Evolutionary conservation across 208 protist species (phyloP).

Genomic region (Leishmania braziliensis): DNA sequence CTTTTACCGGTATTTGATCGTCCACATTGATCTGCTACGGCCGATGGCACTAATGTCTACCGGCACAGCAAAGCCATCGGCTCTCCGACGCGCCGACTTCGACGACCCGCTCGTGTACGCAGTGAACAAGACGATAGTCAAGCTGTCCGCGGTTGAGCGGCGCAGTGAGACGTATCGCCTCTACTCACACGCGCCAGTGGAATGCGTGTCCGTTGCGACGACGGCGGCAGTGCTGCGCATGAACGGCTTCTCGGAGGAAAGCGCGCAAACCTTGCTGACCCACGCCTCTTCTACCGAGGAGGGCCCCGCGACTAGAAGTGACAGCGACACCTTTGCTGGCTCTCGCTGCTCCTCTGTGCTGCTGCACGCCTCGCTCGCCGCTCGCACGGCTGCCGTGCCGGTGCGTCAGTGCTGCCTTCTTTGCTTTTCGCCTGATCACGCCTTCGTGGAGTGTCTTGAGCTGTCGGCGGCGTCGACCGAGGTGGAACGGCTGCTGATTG

Average conservation of each 20-base stretch:
- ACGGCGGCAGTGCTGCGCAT: conserved; percentile 66
- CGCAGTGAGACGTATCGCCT: conserved; percentile 67
- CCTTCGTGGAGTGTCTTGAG: conserved; percentile 75
- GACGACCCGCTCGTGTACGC: conserved; percentile 75
- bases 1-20: conserved; percentile 77
- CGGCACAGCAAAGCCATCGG: not conserved
- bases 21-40: conserved; percentile 49
- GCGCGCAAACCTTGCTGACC: conserved; percentile 49
- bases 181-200: conserved; percentile 56
- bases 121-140: conserved; percentile 64
- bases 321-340: not conserved
- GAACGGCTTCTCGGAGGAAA: conserved; percentile 63
- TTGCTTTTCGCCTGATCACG: conserved; percentile 65
- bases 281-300: not conserved
- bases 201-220: conserved; percentile 43
- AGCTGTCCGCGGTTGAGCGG: conserved; percentile 50
- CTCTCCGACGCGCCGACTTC: conserved; percentile 5
- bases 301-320: not conserved
- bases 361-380: conserved; percentile 15
- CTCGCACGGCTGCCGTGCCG: conserved; percentile 62
- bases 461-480: conserved; percentile 44
- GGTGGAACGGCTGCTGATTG: conserved; percentile 41
- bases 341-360: not conserved
- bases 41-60: not conserved
- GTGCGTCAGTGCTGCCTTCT: conserved; percentile 59